phyloP scores from a whole-genome alignment of 2,329 filamentous ascomycete species.

The Colletotrichum agaves region DNA sequence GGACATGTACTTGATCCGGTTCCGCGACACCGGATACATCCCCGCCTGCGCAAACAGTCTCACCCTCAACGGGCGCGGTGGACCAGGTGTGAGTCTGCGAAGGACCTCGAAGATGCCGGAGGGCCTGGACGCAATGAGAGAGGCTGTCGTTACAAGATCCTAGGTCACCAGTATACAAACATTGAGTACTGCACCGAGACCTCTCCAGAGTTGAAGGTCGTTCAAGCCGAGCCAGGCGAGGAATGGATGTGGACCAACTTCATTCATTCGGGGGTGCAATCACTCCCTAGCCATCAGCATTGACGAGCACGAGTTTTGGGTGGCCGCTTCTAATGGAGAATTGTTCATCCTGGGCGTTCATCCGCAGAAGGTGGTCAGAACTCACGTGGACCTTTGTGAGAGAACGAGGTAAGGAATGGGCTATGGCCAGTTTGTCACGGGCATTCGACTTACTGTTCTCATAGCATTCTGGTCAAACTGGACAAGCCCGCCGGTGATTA shows the following conservation, averaged over 20 bases:
- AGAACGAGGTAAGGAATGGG: conserved; percentile 13
- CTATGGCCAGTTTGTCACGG: neutral
- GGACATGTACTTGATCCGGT: conserved; percentile 27
- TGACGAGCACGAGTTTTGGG: conserved; percentile 63
- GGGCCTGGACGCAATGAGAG: conserved; percentile 17
- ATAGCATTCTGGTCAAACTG: conserved; percentile 18
- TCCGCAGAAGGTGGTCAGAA: conserved; percentile 50
- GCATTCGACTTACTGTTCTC: fast-evolving
- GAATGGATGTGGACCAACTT: conserved; percentile 26
- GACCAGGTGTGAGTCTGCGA: conserved; percentile 11
- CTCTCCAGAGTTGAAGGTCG: neutral
- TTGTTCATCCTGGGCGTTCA: no score
- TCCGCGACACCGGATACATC: conserved; percentile 29
- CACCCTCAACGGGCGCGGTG: conserved; percentile 12
- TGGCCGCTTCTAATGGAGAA: conserved; percentile 64
- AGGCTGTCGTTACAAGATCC: conserved; percentile 2
- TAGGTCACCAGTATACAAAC: conserved; percentile 18
- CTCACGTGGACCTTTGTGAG: conserved; percentile 18
- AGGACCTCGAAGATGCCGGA: conserved; percentile 12
- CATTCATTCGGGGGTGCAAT: conserved; percentile 20
- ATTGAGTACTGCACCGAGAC: conserved; percentile 16
- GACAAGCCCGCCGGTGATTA: conserved; percentile 11
- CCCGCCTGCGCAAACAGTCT: conserved; percentile 28
- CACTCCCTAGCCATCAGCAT: conserved; percentile 51
- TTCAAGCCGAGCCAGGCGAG: neutral